Evolutionary conservation across 2,329 filamentous ascomycete genomes (phyloP).

Genomic region (Claviceps paspali): DNA sequence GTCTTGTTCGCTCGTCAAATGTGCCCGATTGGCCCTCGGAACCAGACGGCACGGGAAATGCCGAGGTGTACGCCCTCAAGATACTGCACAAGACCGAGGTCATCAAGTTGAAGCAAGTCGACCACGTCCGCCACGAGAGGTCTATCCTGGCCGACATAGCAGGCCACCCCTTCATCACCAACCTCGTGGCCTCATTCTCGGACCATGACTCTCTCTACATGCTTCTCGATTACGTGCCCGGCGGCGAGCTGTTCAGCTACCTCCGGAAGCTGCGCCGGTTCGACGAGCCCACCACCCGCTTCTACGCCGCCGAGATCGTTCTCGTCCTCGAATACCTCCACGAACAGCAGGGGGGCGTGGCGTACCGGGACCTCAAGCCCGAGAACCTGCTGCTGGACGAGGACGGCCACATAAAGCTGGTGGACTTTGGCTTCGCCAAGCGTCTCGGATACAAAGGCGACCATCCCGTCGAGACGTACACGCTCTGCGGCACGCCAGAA

Average conservation of each 20-base stretch:
- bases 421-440: constrained; percentile 79
- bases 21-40: constrained; percentile 21
- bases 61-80: constrained; percentile 62
- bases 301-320: constrained; percentile 75
- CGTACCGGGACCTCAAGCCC: constrained; percentile 70
- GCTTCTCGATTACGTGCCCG: constrained; percentile 70
- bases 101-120: constrained; percentile 71
- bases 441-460: constrained; percentile 44
- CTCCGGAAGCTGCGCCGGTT: constrained; percentile 64
- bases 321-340: constrained; percentile 69
- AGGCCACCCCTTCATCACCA: constrained; percentile 73
- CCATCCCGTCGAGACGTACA: constrained; percentile 55
- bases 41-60: constrained; percentile 15
- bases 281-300: constrained; percentile 61
- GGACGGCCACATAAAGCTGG: constrained; percentile 66
- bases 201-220: constrained; percentile 68
- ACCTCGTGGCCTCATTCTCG: constrained; percentile 63
- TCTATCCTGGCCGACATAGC: constrained; percentile 62
- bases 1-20: constrained; percentile 53
- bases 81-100: constrained; percentile 60
- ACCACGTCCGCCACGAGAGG: constrained; percentile 74
- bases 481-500: constrained; percentile 69
- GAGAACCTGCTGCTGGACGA: constrained; percentile 69
- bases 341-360: constrained; percentile 60
- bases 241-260: constrained; percentile 75